Evolutionary conservation across 2,329 filamentous ascomycete species (phyloP).

Genomic region (Trichoderma hamatum): DNA sequence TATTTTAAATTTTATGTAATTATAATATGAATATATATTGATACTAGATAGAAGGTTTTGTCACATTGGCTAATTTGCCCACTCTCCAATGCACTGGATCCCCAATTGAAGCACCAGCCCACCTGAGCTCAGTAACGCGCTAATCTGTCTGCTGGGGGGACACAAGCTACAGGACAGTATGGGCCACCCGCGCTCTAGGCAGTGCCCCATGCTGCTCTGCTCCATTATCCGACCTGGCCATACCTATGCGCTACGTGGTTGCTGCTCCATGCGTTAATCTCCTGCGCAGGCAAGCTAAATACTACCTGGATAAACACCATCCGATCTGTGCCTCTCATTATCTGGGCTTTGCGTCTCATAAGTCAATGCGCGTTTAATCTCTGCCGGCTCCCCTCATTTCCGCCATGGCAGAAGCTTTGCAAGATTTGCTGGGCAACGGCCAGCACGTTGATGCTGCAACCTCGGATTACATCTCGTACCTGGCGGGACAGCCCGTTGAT

Average conservation of each 20-base stretch:
- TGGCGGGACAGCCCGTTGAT: conserved; percentile 75
- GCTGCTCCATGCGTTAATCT: not conserved
- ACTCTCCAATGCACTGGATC: not conserved
- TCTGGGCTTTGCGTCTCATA: not conserved
- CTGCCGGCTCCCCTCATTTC: too few species aligned
- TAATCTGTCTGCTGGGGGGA: not conserved
- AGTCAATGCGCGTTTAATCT: conserved; percentile 1
- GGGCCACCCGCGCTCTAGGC: not conserved
- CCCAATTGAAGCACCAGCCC: not conserved
- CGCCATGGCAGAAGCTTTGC: conserved; percentile 44
- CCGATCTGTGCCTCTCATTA: not conserved
- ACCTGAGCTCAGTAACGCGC: not conserved
- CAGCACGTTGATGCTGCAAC: conserved; percentile 54
- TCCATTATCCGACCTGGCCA: too few species aligned
- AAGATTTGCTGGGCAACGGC: conserved; percentile 40
- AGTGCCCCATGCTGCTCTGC: not conserved
- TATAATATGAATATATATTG: conserved; percentile 21
- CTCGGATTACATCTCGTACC: conserved; percentile 72
- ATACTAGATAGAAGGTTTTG: not conserved
- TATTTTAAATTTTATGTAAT: conserved; percentile 16
- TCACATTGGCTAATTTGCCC: not conserved
- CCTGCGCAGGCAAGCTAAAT: not conserved
- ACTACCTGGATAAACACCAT: not conserved
- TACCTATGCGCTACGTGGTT: not conserved
- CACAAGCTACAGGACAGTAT: not conserved